phyloP scores from a whole-genome alignment of 306 rosid species.

The Castanea sativa region DNA sequence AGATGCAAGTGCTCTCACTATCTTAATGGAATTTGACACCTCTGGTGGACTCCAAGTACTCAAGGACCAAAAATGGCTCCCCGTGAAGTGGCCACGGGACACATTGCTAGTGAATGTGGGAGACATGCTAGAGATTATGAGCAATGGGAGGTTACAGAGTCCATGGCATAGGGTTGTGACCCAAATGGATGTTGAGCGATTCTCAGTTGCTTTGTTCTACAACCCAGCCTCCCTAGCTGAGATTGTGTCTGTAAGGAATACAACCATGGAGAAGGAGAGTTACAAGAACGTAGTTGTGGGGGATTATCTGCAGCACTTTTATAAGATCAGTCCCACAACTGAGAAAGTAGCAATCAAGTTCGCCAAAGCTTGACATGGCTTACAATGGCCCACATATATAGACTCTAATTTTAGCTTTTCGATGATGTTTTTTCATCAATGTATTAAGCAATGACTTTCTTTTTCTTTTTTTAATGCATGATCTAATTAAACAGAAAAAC shows the following conservation, averaged over 20 bases:
- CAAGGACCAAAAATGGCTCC: slow-evolving; percentile 1
- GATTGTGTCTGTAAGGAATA: slow-evolving; percentile 4
- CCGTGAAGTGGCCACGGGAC: slow-evolving; percentile 12
- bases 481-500: too few relatives aligned
- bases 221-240: not conserved
- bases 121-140: slow-evolving; percentile 10
- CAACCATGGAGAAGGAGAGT: not conserved
- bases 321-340: not conserved
- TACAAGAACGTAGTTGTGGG: not conserved
- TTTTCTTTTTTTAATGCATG: too few relatives aligned
- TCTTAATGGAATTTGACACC: slow-evolving; percentile 7
- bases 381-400: too few relatives aligned
- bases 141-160: slow-evolving; percentile 15
- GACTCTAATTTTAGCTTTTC: too few relatives aligned
- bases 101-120: slow-evolving; percentile 13
- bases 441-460: too few relatives aligned
- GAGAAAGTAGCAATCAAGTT: slow-evolving; percentile 14
- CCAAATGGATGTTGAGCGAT: slow-evolving; percentile 5
- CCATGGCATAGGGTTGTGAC: slow-evolving; percentile 19
- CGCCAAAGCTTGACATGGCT: not conserved
- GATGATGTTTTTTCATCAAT: too few relatives aligned
- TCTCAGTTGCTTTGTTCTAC: slow-evolving; percentile 13
- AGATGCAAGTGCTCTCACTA: slow-evolving; percentile 7
- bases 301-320: slow-evolving; percentile 15
- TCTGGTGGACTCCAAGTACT: slow-evolving; percentile 10